Evolutionary conservation across 2,329 filamentous ascomycete species (phyloP).

Genomic region (Triangularia verruculosa): DNA sequence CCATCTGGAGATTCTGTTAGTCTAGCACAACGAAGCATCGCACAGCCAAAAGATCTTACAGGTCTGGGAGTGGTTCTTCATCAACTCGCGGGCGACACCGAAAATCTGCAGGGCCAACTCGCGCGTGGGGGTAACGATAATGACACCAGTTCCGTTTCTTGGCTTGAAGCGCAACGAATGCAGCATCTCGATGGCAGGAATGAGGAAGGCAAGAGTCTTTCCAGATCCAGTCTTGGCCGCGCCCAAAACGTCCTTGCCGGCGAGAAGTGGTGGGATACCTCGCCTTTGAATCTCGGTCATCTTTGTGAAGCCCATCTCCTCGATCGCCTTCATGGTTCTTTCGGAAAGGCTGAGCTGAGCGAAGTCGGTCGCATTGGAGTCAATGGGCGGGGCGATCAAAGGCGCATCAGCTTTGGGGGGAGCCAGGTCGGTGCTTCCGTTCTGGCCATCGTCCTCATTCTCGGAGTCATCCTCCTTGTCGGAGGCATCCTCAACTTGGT

Average conservation of each 20-base stretch:
- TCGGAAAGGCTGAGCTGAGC: conserved; percentile 80
- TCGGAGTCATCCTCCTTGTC: conserved; percentile 22
- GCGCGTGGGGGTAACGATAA: conserved; percentile 88
- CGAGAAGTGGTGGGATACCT: conserved; percentile 82
- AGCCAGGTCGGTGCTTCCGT: conserved; percentile 27
- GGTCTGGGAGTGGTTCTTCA: conserved; percentile 80
- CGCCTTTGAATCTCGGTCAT: conserved; percentile 95
- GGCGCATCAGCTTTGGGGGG: conserved; percentile 40
- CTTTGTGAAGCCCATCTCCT: conserved; percentile 87
- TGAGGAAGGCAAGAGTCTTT: conserved; percentile 92
- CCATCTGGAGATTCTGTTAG: conserved; percentile 48
- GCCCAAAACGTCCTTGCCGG: conserved; percentile 88
- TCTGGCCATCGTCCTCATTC: conserved; percentile 31
- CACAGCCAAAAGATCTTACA: conserved; percentile 68
- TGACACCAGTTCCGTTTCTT: conserved; percentile 86
- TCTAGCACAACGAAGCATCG: background rate
- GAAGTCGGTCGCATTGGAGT: conserved; percentile 67
- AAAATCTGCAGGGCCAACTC: conserved; percentile 96
- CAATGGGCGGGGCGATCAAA: conserved; percentile 57
- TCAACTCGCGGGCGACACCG: conserved; percentile 87
- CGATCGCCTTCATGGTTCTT: conserved; percentile 82
- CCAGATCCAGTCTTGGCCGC: conserved; percentile 95
- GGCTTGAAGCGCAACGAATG: conserved; percentile 90
- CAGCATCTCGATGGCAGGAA: conserved; percentile 92
- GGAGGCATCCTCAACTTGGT: conserved; percentile 6